These are phyloP conservation scores for Micractinium conductrix DNA, from an alignment of 139 green algal genomes.

Conservation along the genomic window DNA sequence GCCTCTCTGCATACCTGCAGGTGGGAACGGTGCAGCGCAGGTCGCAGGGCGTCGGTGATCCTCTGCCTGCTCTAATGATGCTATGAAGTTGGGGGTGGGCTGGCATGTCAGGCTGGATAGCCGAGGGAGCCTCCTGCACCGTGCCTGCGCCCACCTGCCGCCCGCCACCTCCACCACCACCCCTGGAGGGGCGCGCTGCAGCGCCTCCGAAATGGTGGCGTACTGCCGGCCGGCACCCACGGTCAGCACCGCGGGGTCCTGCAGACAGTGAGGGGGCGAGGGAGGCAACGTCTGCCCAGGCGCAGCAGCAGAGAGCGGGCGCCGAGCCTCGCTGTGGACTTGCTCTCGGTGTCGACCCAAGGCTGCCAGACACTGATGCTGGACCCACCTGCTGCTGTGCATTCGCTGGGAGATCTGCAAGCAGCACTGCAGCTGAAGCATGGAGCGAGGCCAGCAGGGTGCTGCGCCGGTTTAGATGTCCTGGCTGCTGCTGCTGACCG, in stretches of 20 bases:
- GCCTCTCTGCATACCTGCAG: conserved; percentile 22
- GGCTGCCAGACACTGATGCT: too few relatives aligned
- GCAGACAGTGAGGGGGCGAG: background rate
- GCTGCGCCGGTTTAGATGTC: background rate
- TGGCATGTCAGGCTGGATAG: background rate
- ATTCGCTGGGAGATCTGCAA: background rate
- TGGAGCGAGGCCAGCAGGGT: conserved; percentile 1
- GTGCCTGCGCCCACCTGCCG: conserved; percentile 3
- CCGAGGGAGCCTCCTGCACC: background rate
- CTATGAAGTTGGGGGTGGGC: too few relatives aligned
- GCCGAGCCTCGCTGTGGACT: too few relatives aligned
- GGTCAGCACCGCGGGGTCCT: background rate
- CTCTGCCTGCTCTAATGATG: too few relatives aligned
- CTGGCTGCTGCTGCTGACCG: background rate
- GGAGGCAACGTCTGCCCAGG: background rate
- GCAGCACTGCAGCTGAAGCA: background rate
- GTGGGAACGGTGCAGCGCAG: background rate
- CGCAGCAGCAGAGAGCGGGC: background rate
- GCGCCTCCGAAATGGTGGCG: conserved; percentile 17
- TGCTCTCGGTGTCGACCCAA: background rate
- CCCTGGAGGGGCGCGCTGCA: background rate
- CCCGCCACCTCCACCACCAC: background rate
- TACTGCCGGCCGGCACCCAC: background rate
- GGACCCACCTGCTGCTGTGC: background rate
- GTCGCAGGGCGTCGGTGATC: too few relatives aligned